Percentiles rank a stretch among this genome's conserved stretches.
phyloP scores from a whole-genome alignment of 306 rosid species.

The Lathyrus oleraceus region DNA sequence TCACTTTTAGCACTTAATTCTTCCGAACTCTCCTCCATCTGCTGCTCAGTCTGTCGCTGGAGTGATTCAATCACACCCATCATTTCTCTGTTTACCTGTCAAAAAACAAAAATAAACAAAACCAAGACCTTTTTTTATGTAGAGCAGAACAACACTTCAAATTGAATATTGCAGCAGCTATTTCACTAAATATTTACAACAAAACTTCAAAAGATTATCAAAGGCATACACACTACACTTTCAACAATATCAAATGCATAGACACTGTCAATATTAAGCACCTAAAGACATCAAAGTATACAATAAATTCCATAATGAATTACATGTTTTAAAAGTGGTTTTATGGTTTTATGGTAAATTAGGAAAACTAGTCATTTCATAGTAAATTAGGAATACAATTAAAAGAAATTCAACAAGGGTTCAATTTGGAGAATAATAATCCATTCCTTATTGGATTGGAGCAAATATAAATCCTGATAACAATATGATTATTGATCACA shows the following conservation, averaged over 20 bases:
- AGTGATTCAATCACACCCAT: conserved; percentile 57
- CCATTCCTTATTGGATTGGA: background rate
- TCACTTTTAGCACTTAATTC: conserved; percentile 12
- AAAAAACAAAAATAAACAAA: conserved; percentile 23
- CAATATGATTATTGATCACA: background rate
- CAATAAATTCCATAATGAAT: conserved; percentile 1
- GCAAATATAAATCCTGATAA: background rate
- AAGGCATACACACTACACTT: background rate
- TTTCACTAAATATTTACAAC: background rate
- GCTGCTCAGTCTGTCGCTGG: conserved; percentile 45
- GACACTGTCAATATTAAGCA: background rate
- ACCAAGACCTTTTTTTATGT: background rate
- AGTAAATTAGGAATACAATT: background rate
- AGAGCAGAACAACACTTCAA: background rate
- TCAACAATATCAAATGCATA: background rate
- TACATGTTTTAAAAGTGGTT: background rate
- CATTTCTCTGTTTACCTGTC: conserved; percentile 74
- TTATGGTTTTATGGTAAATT: background rate
- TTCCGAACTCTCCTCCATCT: conserved; percentile 35
- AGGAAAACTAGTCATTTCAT: background rate
- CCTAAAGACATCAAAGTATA: background rate
- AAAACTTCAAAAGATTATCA: background rate
- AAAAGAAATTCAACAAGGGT: background rate
- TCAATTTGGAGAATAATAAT: background rate
- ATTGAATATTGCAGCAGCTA: background rate